A percentile compares a stretch with the other conserved stretches of the same genome.
Conservation (phyloP, 768 basidiomycete genomes). For the Steccherinum ochraceum region DNA sequence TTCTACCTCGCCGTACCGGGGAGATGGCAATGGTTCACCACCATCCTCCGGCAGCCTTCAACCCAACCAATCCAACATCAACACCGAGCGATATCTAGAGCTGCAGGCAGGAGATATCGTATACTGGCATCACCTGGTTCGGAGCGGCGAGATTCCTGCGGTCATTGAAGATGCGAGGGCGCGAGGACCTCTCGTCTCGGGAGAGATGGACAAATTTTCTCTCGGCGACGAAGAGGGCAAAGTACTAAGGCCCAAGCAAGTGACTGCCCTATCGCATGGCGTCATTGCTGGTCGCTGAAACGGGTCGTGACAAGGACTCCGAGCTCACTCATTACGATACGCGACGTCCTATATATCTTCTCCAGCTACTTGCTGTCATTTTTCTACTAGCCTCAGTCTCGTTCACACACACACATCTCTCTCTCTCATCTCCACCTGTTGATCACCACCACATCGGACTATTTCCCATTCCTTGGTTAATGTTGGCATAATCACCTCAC, state of each 20-base stretch:
- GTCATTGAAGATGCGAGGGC: conserved; percentile 60
- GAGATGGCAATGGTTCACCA: conserved; percentile 1
- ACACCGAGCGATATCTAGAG: conserved; percentile 25
- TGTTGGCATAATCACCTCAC: too few species aligned
- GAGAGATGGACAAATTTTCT: background rate
- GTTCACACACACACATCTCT: too few species aligned
- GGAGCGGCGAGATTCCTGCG: conserved; percentile 66
- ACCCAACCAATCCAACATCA: conserved; percentile 28
- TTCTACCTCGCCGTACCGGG: conserved; percentile 7
- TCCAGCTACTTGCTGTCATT: too few species aligned
- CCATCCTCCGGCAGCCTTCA: conserved; percentile 15
- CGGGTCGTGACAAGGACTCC: background rate
- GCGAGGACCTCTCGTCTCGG: conserved; percentile 16
- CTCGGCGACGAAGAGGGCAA: background rate
- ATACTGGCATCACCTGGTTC: conserved; percentile 72
- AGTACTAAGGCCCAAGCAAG: background rate
- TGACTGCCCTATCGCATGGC: background rate
- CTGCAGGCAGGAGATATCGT: conserved; percentile 54
- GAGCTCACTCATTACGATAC: background rate
- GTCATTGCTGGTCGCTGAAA: background rate
- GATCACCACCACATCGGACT: too few species aligned
- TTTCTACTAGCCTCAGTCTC: too few species aligned
- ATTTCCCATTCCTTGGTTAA: too few species aligned
- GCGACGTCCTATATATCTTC: background rate
- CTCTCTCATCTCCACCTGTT: too few species aligned